Percentiles rank a stretch among this genome's conserved stretches.
Conservation (phyloP, 768 basidiomycete genomes). For the Termitomyces heimii region DNA sequence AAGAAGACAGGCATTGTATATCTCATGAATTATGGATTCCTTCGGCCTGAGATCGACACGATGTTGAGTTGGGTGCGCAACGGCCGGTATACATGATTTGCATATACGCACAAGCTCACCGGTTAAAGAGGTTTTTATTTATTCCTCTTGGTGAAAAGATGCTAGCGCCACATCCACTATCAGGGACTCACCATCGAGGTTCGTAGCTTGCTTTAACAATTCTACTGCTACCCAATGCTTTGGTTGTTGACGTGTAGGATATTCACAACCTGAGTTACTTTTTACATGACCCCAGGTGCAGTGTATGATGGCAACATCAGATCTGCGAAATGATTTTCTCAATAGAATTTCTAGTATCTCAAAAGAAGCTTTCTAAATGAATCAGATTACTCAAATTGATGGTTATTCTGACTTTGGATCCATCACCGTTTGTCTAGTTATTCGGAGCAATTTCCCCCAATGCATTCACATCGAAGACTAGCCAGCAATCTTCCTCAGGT, state of each 20-base stretch:
- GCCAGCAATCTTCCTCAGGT: neutral
- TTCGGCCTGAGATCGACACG: slow-evolving; percentile 25
- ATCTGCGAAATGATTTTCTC: neutral
- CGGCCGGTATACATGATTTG: neutral
- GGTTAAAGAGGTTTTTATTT: slow-evolving; percentile 35
- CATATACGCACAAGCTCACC: neutral
- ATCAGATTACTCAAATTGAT: slow-evolving; percentile 37
- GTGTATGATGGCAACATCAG: neutral
- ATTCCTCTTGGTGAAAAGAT: slow-evolving; percentile 31
- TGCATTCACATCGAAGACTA: neutral
- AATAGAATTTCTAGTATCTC: slow-evolving; percentile 21
- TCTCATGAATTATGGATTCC: slow-evolving; percentile 35
- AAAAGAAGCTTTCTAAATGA: slow-evolving; percentile 22
- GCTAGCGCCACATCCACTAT: slow-evolving; percentile 39
- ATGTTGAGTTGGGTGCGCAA: slow-evolving; percentile 38
- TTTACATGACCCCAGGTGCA: slow-evolving; percentile 47
- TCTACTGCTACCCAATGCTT: neutral
- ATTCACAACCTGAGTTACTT: slow-evolving; percentile 34
- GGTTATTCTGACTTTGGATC: slow-evolving; percentile 52
- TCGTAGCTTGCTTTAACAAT: slow-evolving; percentile 3
- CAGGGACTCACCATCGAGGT: slow-evolving; percentile 41
- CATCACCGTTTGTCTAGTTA: slow-evolving; percentile 31
- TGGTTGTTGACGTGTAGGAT: slow-evolving; percentile 19
- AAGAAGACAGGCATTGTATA: slow-evolving; percentile 43
- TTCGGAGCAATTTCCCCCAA: neutral